phyloP scores from a whole-genome alignment of 345 rosid genomes.

The Iberis pinnata region DNA sequence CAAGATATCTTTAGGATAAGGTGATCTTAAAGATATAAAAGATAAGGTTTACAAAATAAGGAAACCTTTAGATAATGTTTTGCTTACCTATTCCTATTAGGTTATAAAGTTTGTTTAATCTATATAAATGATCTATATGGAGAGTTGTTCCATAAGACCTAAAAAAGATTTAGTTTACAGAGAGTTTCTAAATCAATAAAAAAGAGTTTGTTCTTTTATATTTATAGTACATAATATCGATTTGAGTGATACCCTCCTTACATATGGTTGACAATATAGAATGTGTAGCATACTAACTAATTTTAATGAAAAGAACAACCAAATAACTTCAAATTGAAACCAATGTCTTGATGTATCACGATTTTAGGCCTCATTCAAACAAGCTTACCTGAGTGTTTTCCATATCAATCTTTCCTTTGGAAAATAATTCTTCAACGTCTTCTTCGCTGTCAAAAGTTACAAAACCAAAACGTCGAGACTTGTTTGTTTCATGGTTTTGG shows the following conservation, averaged over 20 bases:
- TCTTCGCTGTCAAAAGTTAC: slow-evolving; percentile 79
- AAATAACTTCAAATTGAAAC: not conserved
- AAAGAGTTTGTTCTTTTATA: too few species aligned
- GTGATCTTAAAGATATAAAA: too few species aligned
- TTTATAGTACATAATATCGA: too few species aligned
- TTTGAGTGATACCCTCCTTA: slow-evolving; percentile 20
- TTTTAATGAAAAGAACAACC: not conserved
- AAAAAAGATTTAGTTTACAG: too few species aligned
- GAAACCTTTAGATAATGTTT: too few species aligned
- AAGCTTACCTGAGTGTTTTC: slow-evolving; percentile 84
- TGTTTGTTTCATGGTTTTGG: slow-evolving; percentile 82
- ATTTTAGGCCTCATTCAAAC: slow-evolving; percentile 15
- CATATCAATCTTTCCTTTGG: slow-evolving; percentile 92
- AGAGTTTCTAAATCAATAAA: too few species aligned
- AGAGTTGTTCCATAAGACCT: too few species aligned
- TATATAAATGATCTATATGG: too few species aligned
- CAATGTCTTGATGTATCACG: slow-evolving; percentile 2
- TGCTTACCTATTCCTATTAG: too few species aligned
- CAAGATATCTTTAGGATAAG: too few species aligned
- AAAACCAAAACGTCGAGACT: slow-evolving; percentile 92
- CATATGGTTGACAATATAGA: slow-evolving; percentile 4
- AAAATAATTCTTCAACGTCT: slow-evolving; percentile 66
- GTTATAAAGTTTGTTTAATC: too few species aligned
- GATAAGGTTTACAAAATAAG: too few species aligned
- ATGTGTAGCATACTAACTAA: slow-evolving; percentile 16